Conservation (phyloP, 1,284 basidiomycete genomes). For the Schizophyllum commune region DNA sequence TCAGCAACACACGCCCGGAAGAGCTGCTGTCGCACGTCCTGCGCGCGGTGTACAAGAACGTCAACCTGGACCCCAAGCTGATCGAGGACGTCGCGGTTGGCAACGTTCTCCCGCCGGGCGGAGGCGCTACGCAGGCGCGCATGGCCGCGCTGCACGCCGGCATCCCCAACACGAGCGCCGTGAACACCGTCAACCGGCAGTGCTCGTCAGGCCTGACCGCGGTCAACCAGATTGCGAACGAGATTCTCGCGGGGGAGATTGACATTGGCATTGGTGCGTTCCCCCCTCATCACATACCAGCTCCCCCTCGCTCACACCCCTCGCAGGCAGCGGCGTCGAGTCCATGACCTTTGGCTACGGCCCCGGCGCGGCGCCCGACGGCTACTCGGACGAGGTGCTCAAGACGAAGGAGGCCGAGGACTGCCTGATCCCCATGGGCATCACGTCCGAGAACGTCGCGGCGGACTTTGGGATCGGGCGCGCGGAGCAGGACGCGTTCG, state of each 20-base stretch:
- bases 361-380: conserved; percentile 60
- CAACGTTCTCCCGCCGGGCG: conserved; percentile 89
- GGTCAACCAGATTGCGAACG: conserved; percentile 86
- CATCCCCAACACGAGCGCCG: conserved; percentile 73
- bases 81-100: conserved; percentile 91
- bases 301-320: background rate
- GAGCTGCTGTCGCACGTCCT: conserved; percentile 83
- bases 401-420: conserved; percentile 78
- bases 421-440: conserved; percentile 94
- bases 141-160: conserved; percentile 93
- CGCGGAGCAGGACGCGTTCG: conserved; percentile 75
- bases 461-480: conserved; percentile 71
- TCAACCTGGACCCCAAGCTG: conserved; percentile 68
- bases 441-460: conserved; percentile 96
- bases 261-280: conserved; percentile 85
- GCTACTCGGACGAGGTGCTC: conserved; percentile 78
- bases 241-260: conserved; percentile 80
- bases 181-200: conserved; percentile 92
- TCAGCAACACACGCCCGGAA: conserved; percentile 91
- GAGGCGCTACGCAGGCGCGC: conserved; percentile 85
- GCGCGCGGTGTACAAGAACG: conserved; percentile 59
- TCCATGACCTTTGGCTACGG: conserved; percentile 90
- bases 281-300: background rate
- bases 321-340: conserved; percentile 85
- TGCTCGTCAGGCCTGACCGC: conserved; percentile 92